These are phyloP conservation scores for Styphnolobium japonicum DNA, from an alignment of 306 rosid genomes.

Conservation along the genomic window DNA sequence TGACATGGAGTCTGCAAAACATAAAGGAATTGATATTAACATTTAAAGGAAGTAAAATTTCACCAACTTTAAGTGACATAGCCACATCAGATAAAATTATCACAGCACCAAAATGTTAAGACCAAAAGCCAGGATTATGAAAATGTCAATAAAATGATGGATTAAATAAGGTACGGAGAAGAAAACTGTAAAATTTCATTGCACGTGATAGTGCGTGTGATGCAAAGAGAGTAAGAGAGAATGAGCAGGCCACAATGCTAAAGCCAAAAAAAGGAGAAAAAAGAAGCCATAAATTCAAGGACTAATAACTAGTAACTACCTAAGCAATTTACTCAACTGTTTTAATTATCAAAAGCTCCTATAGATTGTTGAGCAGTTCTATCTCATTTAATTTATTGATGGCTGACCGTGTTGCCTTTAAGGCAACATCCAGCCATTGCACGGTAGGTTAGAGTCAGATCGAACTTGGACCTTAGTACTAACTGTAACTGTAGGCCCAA, in stretches of 20 bases:
- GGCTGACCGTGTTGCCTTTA: background rate
- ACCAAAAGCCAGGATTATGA: conserved; percentile 3
- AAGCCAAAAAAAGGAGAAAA: background rate
- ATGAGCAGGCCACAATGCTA: background rate
- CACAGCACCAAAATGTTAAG: background rate
- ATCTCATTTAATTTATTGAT: background rate
- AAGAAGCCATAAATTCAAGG: background rate
- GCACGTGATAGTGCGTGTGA: background rate
- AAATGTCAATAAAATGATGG: conserved; percentile 6
- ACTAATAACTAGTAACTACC: background rate
- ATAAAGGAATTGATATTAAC: background rate
- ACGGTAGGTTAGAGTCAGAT: too few relatives aligned
- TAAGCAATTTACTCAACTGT: background rate
- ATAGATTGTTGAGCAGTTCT: background rate
- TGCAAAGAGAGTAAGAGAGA: background rate
- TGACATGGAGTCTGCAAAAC: conserved; percentile 67
- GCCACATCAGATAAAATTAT: background rate
- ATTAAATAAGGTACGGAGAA: background rate
- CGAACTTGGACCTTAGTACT: too few relatives aligned
- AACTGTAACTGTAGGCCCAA: too few relatives aligned
- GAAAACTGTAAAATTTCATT: background rate
- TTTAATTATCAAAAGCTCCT: background rate
- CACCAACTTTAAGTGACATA: background rate
- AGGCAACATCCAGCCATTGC: background rate
- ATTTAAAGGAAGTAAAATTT: conserved; percentile 4